These are phyloP conservation scores for Suillus tomentosus DNA, from an alignment of 768 basidiomycete genomes.

Conservation along the genomic window DNA sequence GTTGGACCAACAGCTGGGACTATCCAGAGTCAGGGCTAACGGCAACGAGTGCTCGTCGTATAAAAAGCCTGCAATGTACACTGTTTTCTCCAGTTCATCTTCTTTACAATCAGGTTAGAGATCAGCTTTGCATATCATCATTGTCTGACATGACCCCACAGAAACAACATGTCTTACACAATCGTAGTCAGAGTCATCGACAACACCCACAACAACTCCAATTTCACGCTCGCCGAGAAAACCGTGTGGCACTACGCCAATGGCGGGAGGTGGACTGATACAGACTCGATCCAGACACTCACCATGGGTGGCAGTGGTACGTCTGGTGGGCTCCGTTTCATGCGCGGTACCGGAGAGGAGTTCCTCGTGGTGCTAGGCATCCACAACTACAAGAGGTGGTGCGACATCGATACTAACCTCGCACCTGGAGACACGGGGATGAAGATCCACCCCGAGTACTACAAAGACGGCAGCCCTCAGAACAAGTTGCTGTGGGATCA, in stretches of 20 bases:
- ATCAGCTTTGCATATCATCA: not conserved
- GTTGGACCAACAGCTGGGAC: no score
- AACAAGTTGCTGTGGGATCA: not conserved
- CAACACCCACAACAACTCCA: not conserved
- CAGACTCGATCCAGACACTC: slow-evolving; percentile 27
- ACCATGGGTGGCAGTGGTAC: slow-evolving; percentile 43
- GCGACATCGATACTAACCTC: slow-evolving; percentile 39
- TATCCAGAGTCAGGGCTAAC: no score
- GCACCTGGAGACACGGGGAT: slow-evolving; percentile 23
- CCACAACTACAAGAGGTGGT: slow-evolving; percentile 43
- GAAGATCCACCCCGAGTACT: slow-evolving; percentile 22
- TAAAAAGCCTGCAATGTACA: no score
- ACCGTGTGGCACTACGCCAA: not conserved
- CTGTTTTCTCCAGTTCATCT: no score
- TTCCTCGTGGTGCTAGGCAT: slow-evolving; percentile 40
- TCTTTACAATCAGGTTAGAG: no score
- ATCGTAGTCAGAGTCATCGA: not conserved
- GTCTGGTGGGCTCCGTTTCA: slow-evolving; percentile 40
- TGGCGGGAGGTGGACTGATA: slow-evolving; percentile 33
- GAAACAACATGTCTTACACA: not conserved
- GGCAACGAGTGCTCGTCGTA: no score
- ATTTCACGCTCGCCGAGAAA: not conserved
- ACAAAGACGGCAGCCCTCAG: not conserved
- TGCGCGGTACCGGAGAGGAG: slow-evolving; percentile 30
- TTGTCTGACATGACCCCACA: not conserved